These are phyloP conservation scores for Candida nemodendra DNA, from an alignment of 805 yeast species.

Conservation along the genomic window DNA sequence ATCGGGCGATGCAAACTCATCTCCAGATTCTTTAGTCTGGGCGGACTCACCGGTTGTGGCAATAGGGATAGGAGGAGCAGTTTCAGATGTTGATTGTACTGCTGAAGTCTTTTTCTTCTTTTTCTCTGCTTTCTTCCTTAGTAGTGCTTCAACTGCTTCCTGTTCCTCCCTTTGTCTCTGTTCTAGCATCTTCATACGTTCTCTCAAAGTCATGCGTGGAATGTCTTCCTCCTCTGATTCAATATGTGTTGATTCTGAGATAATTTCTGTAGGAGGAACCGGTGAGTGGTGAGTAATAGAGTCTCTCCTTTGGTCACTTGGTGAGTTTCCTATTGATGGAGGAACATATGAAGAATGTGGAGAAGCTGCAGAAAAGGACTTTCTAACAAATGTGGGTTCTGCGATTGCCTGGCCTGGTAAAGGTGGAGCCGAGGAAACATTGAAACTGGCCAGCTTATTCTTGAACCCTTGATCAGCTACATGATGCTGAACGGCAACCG, in stretches of 20 bases:
- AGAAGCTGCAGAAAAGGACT: slow-evolving; percentile 54
- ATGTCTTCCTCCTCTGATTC: slow-evolving; percentile 48
- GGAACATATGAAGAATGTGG: slow-evolving; percentile 61
- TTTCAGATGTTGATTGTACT: slow-evolving; percentile 4
- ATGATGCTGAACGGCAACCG: neutral
- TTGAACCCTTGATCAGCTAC: slow-evolving; percentile 34
- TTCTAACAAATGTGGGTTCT: slow-evolving; percentile 47
- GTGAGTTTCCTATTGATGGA: slow-evolving; percentile 33
- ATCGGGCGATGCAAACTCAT: neutral
- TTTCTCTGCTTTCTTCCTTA: slow-evolving; percentile 50
- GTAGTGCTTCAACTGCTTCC: slow-evolving; percentile 59
- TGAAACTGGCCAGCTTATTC: slow-evolving; percentile 51
- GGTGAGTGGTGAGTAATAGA: slow-evolving; percentile 3
- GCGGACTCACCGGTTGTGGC: slow-evolving; percentile 16
- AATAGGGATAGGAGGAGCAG: slow-evolving; percentile 1
- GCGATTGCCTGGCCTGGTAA: slow-evolving; percentile 33
- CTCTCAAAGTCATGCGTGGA: slow-evolving; percentile 81
- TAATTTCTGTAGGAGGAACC: slow-evolving; percentile 23
- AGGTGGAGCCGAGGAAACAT: slow-evolving; percentile 41
- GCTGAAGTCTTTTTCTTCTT: slow-evolving; percentile 33
- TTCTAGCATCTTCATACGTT: slow-evolving; percentile 81
- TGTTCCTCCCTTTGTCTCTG: slow-evolving; percentile 79
- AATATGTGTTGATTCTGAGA: slow-evolving; percentile 26
- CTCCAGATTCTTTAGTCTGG: slow-evolving; percentile 2
- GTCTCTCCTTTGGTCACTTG: slow-evolving; percentile 20